Evolutionary conservation across 2,329 filamentous ascomycete genomes (phyloP), one percentile per base, ranked within the genome.

Genomic region (Alternaria viburni): DNA sequence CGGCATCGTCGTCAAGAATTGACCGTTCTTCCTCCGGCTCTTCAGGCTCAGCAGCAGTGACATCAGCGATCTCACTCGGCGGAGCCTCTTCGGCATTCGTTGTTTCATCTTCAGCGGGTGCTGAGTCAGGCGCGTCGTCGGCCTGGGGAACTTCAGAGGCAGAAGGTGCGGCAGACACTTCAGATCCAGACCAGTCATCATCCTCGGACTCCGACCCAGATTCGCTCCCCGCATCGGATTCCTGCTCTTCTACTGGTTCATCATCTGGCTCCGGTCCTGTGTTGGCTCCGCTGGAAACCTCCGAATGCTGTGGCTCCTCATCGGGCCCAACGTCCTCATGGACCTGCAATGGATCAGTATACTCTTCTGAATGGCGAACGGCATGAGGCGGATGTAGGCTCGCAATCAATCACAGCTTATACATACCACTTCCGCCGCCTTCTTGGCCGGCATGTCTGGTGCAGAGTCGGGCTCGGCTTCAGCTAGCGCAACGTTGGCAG

Each of bases 151-250:
- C 52, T 50, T 63, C 60, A 15, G 23, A 49, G 30, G 21, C 60
- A 43, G 30, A 21, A 8, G 57, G 21, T 26, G 51, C 26, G 4
- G 49, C 46, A 41, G 65, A 63, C n/a, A 61, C 50, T 19, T 66
- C 65, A 30, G 65, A 66, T 9, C n/a, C 50, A 43, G 65, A 68
- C 36, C 54, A 59, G 57, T 60, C 49, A 21, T 61, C 55, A 6
- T 59, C 51, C 11, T 62, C 61, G 46, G 64, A 57, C 44, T 62
- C 61, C 1, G 56, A 57, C 21, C 54, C 61, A 11, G 56, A 54
- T 7, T 62, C 52, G 19, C 59, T 65, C 41, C 49, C 54, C n/a
- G 32, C 17, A 36, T 57, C 54, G n/a, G 49, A 41, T 32, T 28
- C 44, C 17, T 45, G 54, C 41, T 57, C 54, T 30, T 52, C 25